Percentiles rank a stretch among this genome's conserved stretches.
Evolutionary conservation across 2,329 filamentous ascomycete genomes (phyloP).

Genomic region (Calonectria honghensis): DNA sequence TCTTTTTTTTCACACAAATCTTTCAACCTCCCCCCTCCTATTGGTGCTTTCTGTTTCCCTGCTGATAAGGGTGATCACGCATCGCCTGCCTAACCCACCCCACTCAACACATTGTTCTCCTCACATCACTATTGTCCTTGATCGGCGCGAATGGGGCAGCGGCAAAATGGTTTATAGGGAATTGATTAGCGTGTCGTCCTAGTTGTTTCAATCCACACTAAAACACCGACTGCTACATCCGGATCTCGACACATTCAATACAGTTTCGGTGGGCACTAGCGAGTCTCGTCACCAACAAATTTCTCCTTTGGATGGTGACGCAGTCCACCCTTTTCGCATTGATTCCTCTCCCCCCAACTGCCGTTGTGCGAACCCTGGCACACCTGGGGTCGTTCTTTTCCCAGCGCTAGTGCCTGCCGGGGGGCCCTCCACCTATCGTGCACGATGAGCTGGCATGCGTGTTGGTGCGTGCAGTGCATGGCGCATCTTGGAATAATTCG

Average conservation of each 20-base stretch:
- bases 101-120: not conserved
- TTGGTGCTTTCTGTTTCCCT: not conserved
- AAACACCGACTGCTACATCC: not conserved
- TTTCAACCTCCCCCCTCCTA: not conserved
- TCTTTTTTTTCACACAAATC: not conserved
- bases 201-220: not conserved
- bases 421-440: not conserved
- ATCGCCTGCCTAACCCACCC: not conserved
- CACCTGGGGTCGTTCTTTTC: not conserved
- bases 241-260: not conserved
- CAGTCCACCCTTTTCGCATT: not conserved
- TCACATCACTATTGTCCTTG: not conserved
- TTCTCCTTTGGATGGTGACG: not conserved
- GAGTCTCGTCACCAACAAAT: not conserved
- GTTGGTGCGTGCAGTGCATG: not conserved
- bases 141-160: not conserved
- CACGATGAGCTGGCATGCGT: slow-evolving; percentile 5
- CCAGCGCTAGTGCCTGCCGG: not conserved
- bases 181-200: not conserved
- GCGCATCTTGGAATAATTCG: not conserved
- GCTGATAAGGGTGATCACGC: not conserved
- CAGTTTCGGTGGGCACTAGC: not conserved
- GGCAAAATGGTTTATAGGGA: not conserved
- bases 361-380: not conserved
- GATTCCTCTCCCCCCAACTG: not conserved